A percentile compares a stretch with the other conserved stretches of the same genome.
These are phyloP conservation scores for Raffaelea ambrosiae DNA, from an alignment of 2,329 filamentous ascomycete genomes.

Conservation along the genomic window DNA sequence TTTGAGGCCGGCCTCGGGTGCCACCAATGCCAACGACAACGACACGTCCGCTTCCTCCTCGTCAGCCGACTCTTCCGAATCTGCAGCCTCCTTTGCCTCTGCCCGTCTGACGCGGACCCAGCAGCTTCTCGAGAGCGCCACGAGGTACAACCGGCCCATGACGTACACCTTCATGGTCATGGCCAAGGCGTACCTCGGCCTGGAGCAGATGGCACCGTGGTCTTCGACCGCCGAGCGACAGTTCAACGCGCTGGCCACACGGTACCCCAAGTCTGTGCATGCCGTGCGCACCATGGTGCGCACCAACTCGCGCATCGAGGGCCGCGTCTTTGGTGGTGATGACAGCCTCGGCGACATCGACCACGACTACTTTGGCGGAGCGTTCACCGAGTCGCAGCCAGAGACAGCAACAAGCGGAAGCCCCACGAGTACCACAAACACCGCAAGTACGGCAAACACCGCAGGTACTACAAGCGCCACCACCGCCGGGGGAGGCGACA, in stretches of 20 bases:
- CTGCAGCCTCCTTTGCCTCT: background rate
- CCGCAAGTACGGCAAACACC: too few relatives aligned
- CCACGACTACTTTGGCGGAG: background rate
- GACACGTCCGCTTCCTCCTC: background rate
- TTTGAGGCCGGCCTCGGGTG: background rate
- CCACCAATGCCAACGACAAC: background rate
- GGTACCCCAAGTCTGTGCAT: conserved; percentile 31
- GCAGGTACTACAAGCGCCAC: too few relatives aligned
- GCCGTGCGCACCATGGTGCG: conserved; percentile 24
- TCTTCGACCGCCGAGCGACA: conserved; percentile 33
- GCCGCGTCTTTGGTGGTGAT: conserved; percentile 12
- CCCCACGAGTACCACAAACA: too few relatives aligned
- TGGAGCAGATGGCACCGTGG: conserved; percentile 40
- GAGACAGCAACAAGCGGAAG: too few relatives aligned
- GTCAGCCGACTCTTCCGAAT: background rate
- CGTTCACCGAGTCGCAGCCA: too few relatives aligned
- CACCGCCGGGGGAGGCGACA: too few relatives aligned
- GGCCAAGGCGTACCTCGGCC: conserved; percentile 39
- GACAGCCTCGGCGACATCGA: background rate
- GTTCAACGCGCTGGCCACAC: conserved; percentile 27
- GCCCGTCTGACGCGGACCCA: conserved; percentile 7
- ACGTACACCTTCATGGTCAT: conserved; percentile 39
- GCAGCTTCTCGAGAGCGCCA: conserved; percentile 28
- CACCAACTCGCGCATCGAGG: conserved; percentile 16
- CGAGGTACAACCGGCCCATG: conserved; percentile 28